Evolutionary conservation across 108 stramenopile species (phyloP), one percentile per base, ranked within the genome.

Genomic region (Discostella pseudostelligera): DNA sequence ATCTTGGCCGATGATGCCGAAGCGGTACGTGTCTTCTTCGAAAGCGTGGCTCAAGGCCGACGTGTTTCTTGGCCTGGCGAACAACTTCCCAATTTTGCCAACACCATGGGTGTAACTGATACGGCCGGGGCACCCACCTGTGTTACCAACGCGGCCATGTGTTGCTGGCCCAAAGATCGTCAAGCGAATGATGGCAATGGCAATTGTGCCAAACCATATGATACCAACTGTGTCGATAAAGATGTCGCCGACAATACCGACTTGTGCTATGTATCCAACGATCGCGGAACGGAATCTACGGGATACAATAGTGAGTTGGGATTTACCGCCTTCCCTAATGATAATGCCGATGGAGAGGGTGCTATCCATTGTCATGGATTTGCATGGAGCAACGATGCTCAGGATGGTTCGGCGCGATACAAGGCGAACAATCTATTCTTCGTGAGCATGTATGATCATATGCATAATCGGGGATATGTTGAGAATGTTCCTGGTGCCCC

Each of bases 131-230:
- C 39, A 39, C 47, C 67, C 28, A 68, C 67, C 11, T 64, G 70
- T 22, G 32, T 22, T 65, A 49, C 60, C 28, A 72, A 81, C 24
- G 76, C 80, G 32, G 67, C 64, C 58, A 67, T 77, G 64, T 83
- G 82, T 48, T 83, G 83, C 72, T 84, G 77, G 78, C 56, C 59
- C 54, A 78, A 72, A 36, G 83, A 81, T 54, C 78, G 83, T 49
- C 81, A 82, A 45, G 72, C 77, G 10, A 78, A 70, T n/a, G 83
- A 84, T 35, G 71, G 76, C 55, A 84, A 84, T 25, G 83, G 83
- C 16, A 76, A 84, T 35, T 84, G 83, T 56, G 68, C 66, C 35
- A 67, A 26, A 22, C 29, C 56, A 1, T 77, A 77, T 56, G 65
- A 56, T 46, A 45, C 48, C 10, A 74, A 80, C 32, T 84, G 83